A percentile compares a stretch with the other conserved stretches of the same genome.
phyloP scores from a whole-genome alignment of 495 filamentous ascomycete genomes.

The Cercophora sp. region DNA sequence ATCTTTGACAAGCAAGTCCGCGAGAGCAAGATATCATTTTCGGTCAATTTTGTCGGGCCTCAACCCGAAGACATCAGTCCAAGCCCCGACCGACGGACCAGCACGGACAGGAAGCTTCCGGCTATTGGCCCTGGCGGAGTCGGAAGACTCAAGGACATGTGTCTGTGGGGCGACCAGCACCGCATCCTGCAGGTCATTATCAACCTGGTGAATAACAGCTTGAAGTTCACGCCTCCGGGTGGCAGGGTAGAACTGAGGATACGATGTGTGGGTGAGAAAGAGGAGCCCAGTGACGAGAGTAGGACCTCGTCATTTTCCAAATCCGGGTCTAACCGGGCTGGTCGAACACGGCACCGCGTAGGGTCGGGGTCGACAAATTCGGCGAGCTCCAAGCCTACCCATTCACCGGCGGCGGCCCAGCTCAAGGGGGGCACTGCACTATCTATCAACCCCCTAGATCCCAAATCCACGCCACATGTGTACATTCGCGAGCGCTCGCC shows the following conservation, averaged over 20 bases:
- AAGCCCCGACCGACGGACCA: conserved; percentile 25
- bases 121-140: conserved; percentile 57
- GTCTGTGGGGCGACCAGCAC: conserved; percentile 87
- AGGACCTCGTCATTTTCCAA: conserved; percentile 50
- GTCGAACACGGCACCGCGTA: conserved; percentile 38
- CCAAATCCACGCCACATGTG: conserved; percentile 46
- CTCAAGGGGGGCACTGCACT: conserved; percentile 44
- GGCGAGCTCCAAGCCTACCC: conserved; percentile 37
- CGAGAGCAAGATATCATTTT: conserved; percentile 69
- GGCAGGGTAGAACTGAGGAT: conserved; percentile 73
- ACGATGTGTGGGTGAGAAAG: conserved; percentile 60
- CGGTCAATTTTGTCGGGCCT: conserved; percentile 61
- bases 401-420: conserved; percentile 21
- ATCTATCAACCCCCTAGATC: conserved; percentile 55
- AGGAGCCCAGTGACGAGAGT: conserved; percentile 34
- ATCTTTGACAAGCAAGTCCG: conserved; percentile 88
- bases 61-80: conserved; percentile 34
- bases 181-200: conserved; percentile 85
- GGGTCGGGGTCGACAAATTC: conserved; percentile 50
- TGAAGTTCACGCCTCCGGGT: conserved; percentile 84
- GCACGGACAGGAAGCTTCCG: conserved; percentile 36
- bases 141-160: conserved; percentile 64
- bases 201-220: conserved; percentile 86
- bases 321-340: conserved; percentile 34
- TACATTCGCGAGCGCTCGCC: conserved; percentile 52